These are phyloP conservation scores for Globisporangium nunn DNA, from an alignment of 352 stramenopile genomes.

Conservation along the genomic window DNA sequence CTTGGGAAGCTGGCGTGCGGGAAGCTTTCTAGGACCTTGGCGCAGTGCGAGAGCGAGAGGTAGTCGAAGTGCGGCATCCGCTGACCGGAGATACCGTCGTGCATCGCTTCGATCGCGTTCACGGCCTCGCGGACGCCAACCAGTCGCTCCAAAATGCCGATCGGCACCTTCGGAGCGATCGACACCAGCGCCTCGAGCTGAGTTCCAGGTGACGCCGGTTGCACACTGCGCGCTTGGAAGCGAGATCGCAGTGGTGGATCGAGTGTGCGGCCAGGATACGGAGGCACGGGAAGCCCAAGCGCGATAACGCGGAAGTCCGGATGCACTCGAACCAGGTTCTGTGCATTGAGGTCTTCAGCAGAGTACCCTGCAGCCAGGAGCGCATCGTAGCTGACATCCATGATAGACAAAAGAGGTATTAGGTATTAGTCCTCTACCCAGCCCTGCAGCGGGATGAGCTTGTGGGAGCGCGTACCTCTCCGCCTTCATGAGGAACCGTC, in stretches of 20 bases:
- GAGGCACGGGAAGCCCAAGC: conserved; percentile 79
- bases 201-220: conserved; percentile 50
- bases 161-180: conserved; percentile 35
- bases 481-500: conserved; percentile 88
- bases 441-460: background rate
- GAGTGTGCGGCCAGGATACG: conserved; percentile 78
- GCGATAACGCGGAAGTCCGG: conserved; percentile 92
- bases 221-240: conserved; percentile 76
- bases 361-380: conserved; percentile 52
- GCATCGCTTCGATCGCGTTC: conserved; percentile 61
- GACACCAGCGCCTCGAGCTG: conserved; percentile 51
- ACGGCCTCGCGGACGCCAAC: conserved; percentile 63
- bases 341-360: conserved; percentile 28
- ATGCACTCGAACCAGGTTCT: conserved; percentile 84
- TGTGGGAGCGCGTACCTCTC: conserved; percentile 32
- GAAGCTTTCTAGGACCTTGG: conserved; percentile 44
- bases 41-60: conserved; percentile 51
- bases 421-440: background rate
- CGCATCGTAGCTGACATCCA: conserved; percentile 42
- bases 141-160: conserved; percentile 54
- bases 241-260: conserved; percentile 83
- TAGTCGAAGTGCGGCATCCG: conserved; percentile 74
- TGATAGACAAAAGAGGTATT: background rate
- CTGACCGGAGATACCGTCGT: conserved; percentile 23
- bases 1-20: conserved; percentile 29